Base-by-base conservation (phyloP, 352 stramenopile genomes). In the Thraustotheca clavata region DNA sequence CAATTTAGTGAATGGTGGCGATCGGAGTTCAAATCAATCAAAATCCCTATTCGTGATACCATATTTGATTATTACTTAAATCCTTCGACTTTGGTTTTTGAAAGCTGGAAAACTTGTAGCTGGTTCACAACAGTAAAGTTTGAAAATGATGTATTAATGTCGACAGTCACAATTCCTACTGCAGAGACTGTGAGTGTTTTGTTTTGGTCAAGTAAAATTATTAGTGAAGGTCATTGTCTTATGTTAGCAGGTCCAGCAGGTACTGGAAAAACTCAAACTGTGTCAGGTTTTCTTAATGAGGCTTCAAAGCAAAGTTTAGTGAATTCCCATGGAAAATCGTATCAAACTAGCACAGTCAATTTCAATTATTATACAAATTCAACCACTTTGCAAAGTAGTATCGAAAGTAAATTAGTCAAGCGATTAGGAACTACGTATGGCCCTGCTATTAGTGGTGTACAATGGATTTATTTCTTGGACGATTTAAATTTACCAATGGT, bases 31-130 rank as follows among this genome's bases (percentile, higher is more conserved):
- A 97, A 97, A 68, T 80, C 84, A 35, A 79, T 98, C 62, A 98
- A 98, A 71, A 87, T 98, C 36, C 94, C 94, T n/a, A 82, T 77
- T 29, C 85, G 84, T 40, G 84, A 98, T 55, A 97, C 91, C 0
- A 87, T 98, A 0, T 98, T 98, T 57, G 95, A 98, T 72, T 98
- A 98, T 70, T 98, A 88, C 80, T 76, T 98, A 24, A 94, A 98
- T 55, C 84, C 89, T 0, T 86, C 76, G 24, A 87, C 83, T 2
- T 73, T 96, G 43, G 69, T 70, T 4, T 98, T 98, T 66, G 93
- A 98, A 39, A 86, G 84, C 18, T 98, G 94, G 94, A 86, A 86
- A 14, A 88, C 94, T n/a, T 96, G 85, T 1, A 89, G 90, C 3
- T 95, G 88, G 60, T 98, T 98, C 68, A 40, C 57, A 26, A 69